Evolutionary conservation across 2,329 filamentous ascomycete genomes (phyloP).

Genomic region (Pseudopithomyces chartarum): DNA sequence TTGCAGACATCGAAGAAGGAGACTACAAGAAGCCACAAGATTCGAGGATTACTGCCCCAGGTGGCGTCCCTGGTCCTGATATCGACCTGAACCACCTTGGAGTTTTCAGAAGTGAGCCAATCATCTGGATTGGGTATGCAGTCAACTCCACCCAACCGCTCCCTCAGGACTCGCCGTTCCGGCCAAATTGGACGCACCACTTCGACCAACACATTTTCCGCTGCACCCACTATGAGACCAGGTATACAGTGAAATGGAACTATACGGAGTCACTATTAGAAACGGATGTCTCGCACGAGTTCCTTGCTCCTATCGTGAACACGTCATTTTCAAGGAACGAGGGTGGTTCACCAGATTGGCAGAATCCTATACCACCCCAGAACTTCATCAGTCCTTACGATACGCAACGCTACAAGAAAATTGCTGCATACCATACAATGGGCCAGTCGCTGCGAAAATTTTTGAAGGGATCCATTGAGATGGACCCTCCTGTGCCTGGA

Average conservation of each 20-base stretch:
- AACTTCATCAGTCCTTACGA: conserved; percentile 36
- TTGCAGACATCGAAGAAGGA: conserved; percentile 34
- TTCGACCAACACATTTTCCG: conserved; percentile 37
- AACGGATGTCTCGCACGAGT: conserved; percentile 25
- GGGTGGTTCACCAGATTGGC: conserved; percentile 47
- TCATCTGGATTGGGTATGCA: conserved; percentile 43
- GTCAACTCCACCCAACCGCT: conserved; percentile 32
- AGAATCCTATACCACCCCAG: conserved; percentile 23
- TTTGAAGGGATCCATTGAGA: conserved; percentile 35
- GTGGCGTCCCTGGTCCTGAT: conserved; percentile 35
- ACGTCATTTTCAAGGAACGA: conserved; percentile 34
- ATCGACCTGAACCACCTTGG: conserved; percentile 27
- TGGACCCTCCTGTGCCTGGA: conserved; percentile 32
- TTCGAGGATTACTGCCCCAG: conserved; percentile 23
- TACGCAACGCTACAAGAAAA: conserved; percentile 36
- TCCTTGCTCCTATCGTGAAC: conserved; percentile 33
- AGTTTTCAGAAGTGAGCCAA: conserved; percentile 39
- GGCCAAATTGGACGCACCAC: conserved; percentile 32
- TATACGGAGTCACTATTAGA: conserved; percentile 36
- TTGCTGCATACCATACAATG: conserved; percentile 41
- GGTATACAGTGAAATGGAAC: conserved; percentile 40
- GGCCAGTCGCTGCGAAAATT: conserved; percentile 38
- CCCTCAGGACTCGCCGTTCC: conserved; percentile 23
- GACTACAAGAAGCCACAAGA: conserved; percentile 35
- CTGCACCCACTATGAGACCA: conserved; percentile 41